Evolutionary conservation across 768 basidiomycete species (phyloP).

Genomic region (Pholiota conissans): DNA sequence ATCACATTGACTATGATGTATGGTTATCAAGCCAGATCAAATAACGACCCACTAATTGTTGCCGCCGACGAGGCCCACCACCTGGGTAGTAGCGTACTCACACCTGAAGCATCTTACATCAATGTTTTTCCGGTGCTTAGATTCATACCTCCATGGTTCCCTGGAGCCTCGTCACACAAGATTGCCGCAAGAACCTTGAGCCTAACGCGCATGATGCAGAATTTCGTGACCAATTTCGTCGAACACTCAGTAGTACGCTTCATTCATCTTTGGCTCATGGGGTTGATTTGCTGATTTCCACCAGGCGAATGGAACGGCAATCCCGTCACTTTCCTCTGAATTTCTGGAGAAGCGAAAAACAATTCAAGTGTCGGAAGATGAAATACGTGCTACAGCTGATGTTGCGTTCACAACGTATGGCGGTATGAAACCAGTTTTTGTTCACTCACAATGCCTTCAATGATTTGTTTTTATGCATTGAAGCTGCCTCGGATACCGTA

Average conservation of each 20-base stretch:
- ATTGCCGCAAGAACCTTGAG: neutral
- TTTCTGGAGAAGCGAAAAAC: neutral
- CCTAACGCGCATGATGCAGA: neutral
- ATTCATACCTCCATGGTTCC: constrained; percentile 14
- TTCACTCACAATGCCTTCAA: too few species aligned
- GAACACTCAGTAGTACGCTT: constrained; percentile 6
- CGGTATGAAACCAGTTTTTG: too few species aligned
- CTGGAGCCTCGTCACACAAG: constrained; percentile 9
- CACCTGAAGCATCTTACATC: constrained; percentile 6
- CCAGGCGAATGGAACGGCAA: neutral
- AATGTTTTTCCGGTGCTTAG: constrained; percentile 15
- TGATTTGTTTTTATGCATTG: too few species aligned
- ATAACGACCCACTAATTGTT: constrained; percentile 12
- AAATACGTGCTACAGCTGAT: neutral
- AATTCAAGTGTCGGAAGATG: neutral
- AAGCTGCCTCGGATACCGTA: constrained; percentile 4
- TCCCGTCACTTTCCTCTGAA: constrained; percentile 1
- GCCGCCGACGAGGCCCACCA: constrained; percentile 3
- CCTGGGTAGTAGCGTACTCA: constrained; percentile 4
- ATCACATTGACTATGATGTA: constrained; percentile 17
- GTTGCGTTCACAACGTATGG: constrained; percentile 1
- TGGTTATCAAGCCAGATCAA: constrained; percentile 13
- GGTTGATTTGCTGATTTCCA: too few species aligned
- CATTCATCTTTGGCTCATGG: neutral
- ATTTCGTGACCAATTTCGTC: constrained; percentile 5